These are phyloP conservation scores for Lantana camara DNA, from an alignment of 257 asterid genomes.

Conservation along the genomic window DNA sequence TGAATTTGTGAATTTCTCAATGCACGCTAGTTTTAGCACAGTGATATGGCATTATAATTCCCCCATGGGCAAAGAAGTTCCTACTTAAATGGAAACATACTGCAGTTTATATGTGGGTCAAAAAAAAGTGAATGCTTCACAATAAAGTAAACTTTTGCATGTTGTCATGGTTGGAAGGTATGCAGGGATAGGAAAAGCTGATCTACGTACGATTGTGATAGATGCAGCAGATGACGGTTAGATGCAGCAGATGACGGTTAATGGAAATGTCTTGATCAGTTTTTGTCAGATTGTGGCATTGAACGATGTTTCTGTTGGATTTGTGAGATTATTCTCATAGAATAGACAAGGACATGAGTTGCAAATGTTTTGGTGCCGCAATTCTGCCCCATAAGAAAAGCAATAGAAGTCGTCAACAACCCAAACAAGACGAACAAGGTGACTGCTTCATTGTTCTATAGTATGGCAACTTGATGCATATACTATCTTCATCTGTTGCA, in stretches of 20 bases:
- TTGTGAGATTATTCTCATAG: conserved; percentile 20
- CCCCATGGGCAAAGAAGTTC: neutral
- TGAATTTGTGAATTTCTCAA: neutral
- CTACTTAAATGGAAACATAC: neutral
- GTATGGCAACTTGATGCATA: conserved; percentile 5
- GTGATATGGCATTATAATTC: neutral
- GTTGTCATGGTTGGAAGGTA: conserved; percentile 17
- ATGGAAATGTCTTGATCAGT: conserved; percentile 16
- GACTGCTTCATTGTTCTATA: conserved; percentile 23
- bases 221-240: conserved; percentile 4
- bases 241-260: conserved; percentile 8
- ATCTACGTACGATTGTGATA: neutral
- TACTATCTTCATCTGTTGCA: conserved; percentile 8
- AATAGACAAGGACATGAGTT: conserved; percentile 44
- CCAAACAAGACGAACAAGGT: conserved; percentile 49
- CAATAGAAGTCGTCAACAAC: conserved; percentile 19
- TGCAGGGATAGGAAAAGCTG: conserved; percentile 9
- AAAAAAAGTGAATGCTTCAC: neutral
- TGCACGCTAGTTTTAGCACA: neutral
- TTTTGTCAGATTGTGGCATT: conserved; percentile 16
- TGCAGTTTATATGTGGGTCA: neutral
- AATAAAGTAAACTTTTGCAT: neutral
- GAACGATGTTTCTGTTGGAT: conserved; percentile 4
- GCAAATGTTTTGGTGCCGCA: conserved; percentile 51
- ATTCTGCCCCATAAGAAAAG: conserved; percentile 26